Conservation (phyloP, 192 early-diverging fungal species). For the Umbelopsis sp. region DNA sequence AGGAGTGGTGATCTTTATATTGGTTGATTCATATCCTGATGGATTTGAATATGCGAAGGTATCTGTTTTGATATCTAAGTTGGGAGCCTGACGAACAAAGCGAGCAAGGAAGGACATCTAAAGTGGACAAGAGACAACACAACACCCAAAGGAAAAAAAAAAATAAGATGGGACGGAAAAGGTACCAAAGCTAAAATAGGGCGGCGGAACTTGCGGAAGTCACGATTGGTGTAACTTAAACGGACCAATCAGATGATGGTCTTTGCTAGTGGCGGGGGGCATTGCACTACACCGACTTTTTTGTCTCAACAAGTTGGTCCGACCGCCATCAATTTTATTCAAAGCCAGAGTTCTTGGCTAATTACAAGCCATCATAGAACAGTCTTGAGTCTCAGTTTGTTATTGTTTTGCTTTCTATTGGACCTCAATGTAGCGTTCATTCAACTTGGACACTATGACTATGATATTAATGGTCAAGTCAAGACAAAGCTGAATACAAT, state of each 20-base stretch:
- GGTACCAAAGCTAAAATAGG: not conserved
- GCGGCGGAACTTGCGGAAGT: not conserved
- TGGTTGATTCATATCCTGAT: not conserved
- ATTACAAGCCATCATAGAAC: too few species aligned
- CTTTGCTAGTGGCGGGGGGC: not conserved
- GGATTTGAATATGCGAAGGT: not conserved
- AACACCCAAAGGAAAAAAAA: not conserved
- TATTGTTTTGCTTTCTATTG: too few species aligned
- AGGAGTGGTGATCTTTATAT: not conserved
- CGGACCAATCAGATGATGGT: not conserved
- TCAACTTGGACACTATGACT: too few species aligned
- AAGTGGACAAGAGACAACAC: not conserved
- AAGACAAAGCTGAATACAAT: too few species aligned
- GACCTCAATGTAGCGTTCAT: too few species aligned
- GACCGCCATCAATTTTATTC: too few species aligned
- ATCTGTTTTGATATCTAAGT: not conserved
- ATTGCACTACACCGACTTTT: not conserved
- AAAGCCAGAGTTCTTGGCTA: too few species aligned
- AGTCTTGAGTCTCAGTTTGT: too few species aligned
- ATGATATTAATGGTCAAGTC: too few species aligned
- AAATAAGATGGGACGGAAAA: not conserved
- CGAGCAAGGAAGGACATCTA: slow-evolving; percentile 10
- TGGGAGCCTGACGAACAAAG: slow-evolving; percentile 1
- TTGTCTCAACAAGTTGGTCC: not conserved
- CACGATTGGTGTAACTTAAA: not conserved